Evolutionary conservation across 2,329 filamentous ascomycete genomes (phyloP), one percentile per base, ranked within the genome.

Genomic region (Colletotrichum sansevieriae): DNA sequence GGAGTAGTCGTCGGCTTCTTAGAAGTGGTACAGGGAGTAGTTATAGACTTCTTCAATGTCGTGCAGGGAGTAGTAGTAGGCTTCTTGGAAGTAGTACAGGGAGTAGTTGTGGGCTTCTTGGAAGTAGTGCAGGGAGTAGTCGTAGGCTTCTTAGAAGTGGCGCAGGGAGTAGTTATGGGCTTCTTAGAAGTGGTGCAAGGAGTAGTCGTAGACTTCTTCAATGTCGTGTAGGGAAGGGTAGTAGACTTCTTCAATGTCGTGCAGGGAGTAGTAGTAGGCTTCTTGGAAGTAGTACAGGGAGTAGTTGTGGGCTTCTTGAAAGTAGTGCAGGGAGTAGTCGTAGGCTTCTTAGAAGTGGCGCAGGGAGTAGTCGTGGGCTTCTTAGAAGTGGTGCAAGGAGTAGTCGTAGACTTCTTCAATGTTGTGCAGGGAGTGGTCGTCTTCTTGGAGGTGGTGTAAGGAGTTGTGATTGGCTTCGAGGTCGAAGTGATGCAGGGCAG

Each of bases 61-160:
- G 35, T 22, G 20, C 37, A 56, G 11, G 37, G 54, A 13, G 51
- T 55, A 2, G 51, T 39, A n/a, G 18, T 55, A 1, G 15, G 49
- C 49, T 52, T 52, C 9, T 29, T 63, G 39, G 47, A 37, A 1
- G 56, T 65, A 8, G 33, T 47, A 51, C 51, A 44, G 1, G 66
- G 62, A 2, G 55, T 55, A 2, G 54, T 39, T 37, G 12, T 57
- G 0, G 35, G 35, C 20, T n/a, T 57, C 1, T 39, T 39, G 1
- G 37, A 39, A 39, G 37, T 11, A 13, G 37, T 13, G 1, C 37
- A 43, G 1, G 20, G 22, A 29, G 54, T 57, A 8, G 25, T 51
- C 1, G 44, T 58, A 1, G n/a, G 13, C 33, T 63, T 63, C 11
- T 63, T 63, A 3, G 47, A 49, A 2, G 63, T 35, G 4, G 56